A percentile compares a stretch with the other conserved stretches of the same genome.
These are phyloP conservation scores for Ophiocordyceps sinensis DNA, from an alignment of 2,329 filamentous ascomycete genomes.

Conservation along the genomic window DNA sequence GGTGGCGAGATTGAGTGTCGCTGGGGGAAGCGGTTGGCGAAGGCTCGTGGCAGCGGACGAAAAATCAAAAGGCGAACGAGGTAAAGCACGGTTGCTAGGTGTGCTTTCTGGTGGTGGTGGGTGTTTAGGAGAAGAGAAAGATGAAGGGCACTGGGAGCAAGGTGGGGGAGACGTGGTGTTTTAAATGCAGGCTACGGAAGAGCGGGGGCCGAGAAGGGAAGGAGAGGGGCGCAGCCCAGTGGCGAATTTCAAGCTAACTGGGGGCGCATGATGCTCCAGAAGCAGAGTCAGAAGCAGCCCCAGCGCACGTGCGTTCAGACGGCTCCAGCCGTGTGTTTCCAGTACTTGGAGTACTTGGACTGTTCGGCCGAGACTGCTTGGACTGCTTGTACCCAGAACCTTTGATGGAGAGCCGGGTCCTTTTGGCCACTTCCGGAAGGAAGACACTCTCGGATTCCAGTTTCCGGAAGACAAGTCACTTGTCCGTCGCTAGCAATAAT, in stretches of 20 bases:
- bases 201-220: constrained; percentile 5
- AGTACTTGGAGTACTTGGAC: not conserved
- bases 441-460: no score
- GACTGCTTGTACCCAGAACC: not conserved
- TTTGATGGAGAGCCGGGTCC: no score
- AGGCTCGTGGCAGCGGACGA: not conserved
- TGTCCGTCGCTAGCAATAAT: no score
- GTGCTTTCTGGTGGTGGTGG: constrained; percentile 1
- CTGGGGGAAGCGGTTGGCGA: not conserved
- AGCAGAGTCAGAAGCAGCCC: constrained; percentile 18
- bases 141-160: not conserved
- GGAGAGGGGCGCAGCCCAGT: constrained; percentile 15
- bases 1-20: constrained; percentile 21
- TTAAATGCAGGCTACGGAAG: constrained; percentile 15
- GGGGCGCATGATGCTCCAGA: constrained; percentile 25
- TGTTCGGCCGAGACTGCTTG: not conserved
- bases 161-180: constrained; percentile 5
- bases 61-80: not conserved
- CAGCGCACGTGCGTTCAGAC: no score
- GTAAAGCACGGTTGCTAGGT: not conserved
- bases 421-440: no score
- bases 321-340: not conserved
- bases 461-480: no score
- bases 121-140: constrained; percentile 5
- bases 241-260: constrained; percentile 6